Base-by-base conservation (phyloP, 345 rosid genomes). In the Populus nigra region DNA sequence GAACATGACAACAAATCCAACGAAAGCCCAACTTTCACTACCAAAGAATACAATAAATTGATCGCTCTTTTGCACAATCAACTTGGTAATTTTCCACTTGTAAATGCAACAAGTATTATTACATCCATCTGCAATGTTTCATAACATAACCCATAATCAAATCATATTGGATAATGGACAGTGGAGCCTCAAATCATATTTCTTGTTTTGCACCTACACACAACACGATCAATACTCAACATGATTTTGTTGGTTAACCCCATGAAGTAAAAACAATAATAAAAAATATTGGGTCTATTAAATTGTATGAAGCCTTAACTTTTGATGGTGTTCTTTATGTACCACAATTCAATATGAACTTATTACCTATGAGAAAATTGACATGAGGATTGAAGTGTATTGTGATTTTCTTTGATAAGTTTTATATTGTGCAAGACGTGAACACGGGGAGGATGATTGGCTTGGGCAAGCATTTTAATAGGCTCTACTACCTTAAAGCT, bases 381-480 rank as follows among this genome's bases (percentile, higher is more conserved):
- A 83, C 74, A 5, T 4, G 2, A 13, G 67, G 17, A 72, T 17
- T 49, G 2, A 15, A 49, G 17, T 49, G 7, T 4, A 49, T 3
- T 49, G 53, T 49, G 53, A 1, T 81, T 27, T 27, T 27, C 25
- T 27, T 27, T 27, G 27, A 11, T n/a, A 29, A 59, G 23, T 49
- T 49, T 50, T 78, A 61, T 69, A 41, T 69, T 5, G 8, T 78
- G 13, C 22, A 83, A 25, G 82, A 80, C 36, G 2, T 45, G 7
- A 15, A 12, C 11, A 67, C 25, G 18, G 55, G 15, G 72, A 78
- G n/a, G 55, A 38, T 22, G 69, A 82, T 77, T 82, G 69, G 77
- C 38, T 10, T 55, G 36, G 69, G 68, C 18, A 69, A 41, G 72
- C 66, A 36, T 2, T 47, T 47, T 47, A 47, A 15, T 47, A 1